A percentile compares a stretch with the other conserved stretches of the same genome.
Evolutionary conservation across 2,329 filamentous ascomycete species (phyloP).

Genomic region (Thermomyces lanuginosus): DNA sequence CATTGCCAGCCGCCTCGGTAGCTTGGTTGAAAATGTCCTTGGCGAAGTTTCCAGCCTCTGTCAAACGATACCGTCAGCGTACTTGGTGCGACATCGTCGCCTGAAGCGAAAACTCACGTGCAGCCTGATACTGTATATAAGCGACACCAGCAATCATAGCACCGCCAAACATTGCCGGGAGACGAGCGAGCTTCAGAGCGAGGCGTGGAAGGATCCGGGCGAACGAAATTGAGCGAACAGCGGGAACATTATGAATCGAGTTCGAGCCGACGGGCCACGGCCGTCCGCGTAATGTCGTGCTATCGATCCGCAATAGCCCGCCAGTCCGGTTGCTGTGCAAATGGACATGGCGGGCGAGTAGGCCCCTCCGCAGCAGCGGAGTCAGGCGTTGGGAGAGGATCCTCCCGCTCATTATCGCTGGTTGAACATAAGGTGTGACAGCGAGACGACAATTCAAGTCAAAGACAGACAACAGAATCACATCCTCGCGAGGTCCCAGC

Average conservation of each 20-base stretch:
- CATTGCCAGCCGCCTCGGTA: slow-evolving; percentile 51
- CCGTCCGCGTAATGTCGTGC: slow-evolving; percentile 44
- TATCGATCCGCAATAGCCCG: slow-evolving; percentile 52
- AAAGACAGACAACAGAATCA: slow-evolving; percentile 2
- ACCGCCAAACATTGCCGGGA: slow-evolving; percentile 84
- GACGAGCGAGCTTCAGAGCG: slow-evolving; percentile 70
- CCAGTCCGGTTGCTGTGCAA: slow-evolving; percentile 44
- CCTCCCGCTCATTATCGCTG: slow-evolving; percentile 50
- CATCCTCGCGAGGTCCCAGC: slow-evolving; percentile 5
- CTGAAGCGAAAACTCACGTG: slow-evolving; percentile 41
- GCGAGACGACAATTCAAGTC: background rate
- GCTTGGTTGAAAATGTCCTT: slow-evolving; percentile 60
- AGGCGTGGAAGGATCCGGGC: slow-evolving; percentile 62
- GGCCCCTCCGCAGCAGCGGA: slow-evolving; percentile 47
- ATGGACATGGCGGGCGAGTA: slow-evolving; percentile 47
- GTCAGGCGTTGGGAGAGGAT: slow-evolving; percentile 57
- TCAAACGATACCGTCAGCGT: slow-evolving; percentile 3
- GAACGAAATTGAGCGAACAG: slow-evolving; percentile 50
- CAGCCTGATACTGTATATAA: slow-evolving; percentile 92
- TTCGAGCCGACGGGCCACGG: slow-evolving; percentile 64
- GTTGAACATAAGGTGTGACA: slow-evolving; percentile 19
- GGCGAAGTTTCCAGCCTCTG: slow-evolving; percentile 60
- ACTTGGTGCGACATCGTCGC: background rate
- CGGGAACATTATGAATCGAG: slow-evolving; percentile 53
- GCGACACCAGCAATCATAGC: slow-evolving; percentile 72